Conservation (phyloP, 2,329 filamentous ascomycete genomes). For the Dactylellina leptospora region DNA sequence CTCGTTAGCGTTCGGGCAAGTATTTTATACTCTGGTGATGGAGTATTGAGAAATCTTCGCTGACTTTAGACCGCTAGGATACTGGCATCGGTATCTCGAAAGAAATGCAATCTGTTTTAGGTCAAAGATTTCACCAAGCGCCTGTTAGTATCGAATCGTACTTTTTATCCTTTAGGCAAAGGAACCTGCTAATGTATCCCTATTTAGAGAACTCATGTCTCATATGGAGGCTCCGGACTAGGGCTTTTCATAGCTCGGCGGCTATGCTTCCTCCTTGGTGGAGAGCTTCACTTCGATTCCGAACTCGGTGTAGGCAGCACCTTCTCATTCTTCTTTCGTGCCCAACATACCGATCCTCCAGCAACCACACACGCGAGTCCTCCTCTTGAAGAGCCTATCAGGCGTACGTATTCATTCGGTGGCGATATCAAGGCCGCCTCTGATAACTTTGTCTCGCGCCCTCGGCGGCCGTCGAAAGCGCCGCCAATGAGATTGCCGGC, state of each 20-base stretch:
- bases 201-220: slow-evolving; percentile 68
- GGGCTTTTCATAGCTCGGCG: slow-evolving; percentile 80
- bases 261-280: slow-evolving; percentile 78
- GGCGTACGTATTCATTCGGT: slow-evolving; percentile 36
- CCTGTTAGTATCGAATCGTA: slow-evolving; percentile 35
- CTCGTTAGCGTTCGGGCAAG: slow-evolving; percentile 40
- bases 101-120: slow-evolving; percentile 55
- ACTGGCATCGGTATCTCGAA: slow-evolving; percentile 56
- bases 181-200: neutral
- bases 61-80: slow-evolving; percentile 43
- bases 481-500: slow-evolving; percentile 25
- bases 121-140: slow-evolving; percentile 56
- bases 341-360: slow-evolving; percentile 61
- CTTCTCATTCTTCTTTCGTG: slow-evolving; percentile 79
- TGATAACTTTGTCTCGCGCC: slow-evolving; percentile 7
- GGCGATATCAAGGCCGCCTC: slow-evolving; percentile 13
- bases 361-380: slow-evolving; percentile 34
- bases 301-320: slow-evolving; percentile 74
- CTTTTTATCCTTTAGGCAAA: neutral
- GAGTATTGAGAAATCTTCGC: neutral
- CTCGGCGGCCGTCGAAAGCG: slow-evolving; percentile 29
- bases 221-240: slow-evolving; percentile 75
- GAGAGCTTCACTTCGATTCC: slow-evolving; percentile 77
- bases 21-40: neutral
- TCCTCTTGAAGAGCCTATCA: slow-evolving; percentile 9